Evolutionary conservation across 2,329 filamentous ascomycete species (phyloP).

Genomic region (Claviceps pazoutovae): DNA sequence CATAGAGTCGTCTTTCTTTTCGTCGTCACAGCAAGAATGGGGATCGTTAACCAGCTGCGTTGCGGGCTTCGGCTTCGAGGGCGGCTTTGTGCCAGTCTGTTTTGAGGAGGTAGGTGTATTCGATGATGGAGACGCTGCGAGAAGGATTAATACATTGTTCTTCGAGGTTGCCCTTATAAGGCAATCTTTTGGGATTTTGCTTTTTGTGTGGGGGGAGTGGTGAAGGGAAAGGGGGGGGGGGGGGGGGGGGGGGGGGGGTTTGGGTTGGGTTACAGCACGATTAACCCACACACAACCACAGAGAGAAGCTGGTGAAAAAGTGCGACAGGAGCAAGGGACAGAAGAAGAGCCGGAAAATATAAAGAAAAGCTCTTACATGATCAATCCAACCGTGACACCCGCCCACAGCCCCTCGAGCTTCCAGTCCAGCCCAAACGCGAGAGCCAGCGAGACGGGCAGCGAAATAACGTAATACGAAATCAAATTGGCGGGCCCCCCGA

Average conservation of each 20-base stretch:
- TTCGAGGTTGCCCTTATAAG: neutral
- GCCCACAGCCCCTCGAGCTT: conserved; percentile 69
- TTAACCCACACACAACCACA: too few species aligned
- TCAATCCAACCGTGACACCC: conserved; percentile 60
- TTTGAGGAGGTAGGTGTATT: conserved; percentile 37
- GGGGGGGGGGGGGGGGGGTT: too few species aligned
- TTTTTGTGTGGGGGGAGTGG: too few species aligned
- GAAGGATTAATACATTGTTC: conserved; percentile 5
- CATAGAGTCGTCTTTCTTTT: too few species aligned
- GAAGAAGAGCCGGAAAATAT: neutral
- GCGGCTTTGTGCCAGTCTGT: conserved; percentile 41
- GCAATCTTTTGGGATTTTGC: too few species aligned
- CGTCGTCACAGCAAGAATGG: too few species aligned
- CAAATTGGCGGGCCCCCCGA: conserved; percentile 81
- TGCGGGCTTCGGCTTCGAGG: conserved; percentile 37
- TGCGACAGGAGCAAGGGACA: neutral
- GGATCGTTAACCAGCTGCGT: conserved; percentile 26
- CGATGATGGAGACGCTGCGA: conserved; percentile 34
- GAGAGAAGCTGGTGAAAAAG: too few species aligned
- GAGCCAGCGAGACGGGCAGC: conserved; percentile 67
- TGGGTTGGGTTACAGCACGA: too few species aligned
- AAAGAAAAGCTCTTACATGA: conserved; percentile 30
- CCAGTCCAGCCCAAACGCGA: conserved; percentile 66
- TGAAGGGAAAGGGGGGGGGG: too few species aligned
- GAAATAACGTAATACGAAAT: conserved; percentile 78